Base-by-base conservation (phyloP, 139 green algal genomes). In the Chlorella sp. region DNA sequence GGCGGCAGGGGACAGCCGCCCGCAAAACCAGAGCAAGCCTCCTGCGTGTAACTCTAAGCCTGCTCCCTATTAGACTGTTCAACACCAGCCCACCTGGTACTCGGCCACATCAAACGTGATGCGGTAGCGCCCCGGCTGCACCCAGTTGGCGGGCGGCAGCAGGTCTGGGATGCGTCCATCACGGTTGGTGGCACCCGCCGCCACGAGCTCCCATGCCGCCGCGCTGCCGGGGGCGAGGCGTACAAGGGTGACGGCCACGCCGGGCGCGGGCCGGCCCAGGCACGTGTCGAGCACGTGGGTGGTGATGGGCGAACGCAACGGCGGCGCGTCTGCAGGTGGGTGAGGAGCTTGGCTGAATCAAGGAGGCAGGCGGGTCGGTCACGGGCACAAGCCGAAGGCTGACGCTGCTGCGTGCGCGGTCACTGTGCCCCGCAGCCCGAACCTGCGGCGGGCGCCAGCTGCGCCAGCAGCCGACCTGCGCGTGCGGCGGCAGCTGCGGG, bases 281-380 rank as follows among this genome's bases (percentile, higher is more conserved):
- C 92, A 84, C 13, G 92, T 95, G 90, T 99, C 96, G 60, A 99
- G 90, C 73, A 99, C 95, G 86, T 99, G 96, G 11, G 94, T 98
- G 62, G 96, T 99, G 86, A 99, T 97, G 54, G 96, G 96, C 0
- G 96, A 98, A 5, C 90, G 82, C 36, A 28, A 78, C 36, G 64
- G 81, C 3, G 22, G 77, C n/a, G 41, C 36, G 34, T 56, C 73
- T 70, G 73, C 70, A 26, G 0, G 8, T 24, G 14, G 51, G 51
- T 60, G 51, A 26, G 51, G 51, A n/a, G n/a, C 4, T 60, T 11
- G 51, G 51, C 16, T 60, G 51, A 3, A 16, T 54, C 46, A 51
- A 20, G 14, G 11, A 24, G 51, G 51, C 14, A 60, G 51, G 51
- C 51, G 11, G 13, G 14, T 19, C 11, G 46, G 46, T 8, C 2